phyloP scores from a whole-genome alignment of 768 basidiomycete genomes.

The Trametes maxima region DNA sequence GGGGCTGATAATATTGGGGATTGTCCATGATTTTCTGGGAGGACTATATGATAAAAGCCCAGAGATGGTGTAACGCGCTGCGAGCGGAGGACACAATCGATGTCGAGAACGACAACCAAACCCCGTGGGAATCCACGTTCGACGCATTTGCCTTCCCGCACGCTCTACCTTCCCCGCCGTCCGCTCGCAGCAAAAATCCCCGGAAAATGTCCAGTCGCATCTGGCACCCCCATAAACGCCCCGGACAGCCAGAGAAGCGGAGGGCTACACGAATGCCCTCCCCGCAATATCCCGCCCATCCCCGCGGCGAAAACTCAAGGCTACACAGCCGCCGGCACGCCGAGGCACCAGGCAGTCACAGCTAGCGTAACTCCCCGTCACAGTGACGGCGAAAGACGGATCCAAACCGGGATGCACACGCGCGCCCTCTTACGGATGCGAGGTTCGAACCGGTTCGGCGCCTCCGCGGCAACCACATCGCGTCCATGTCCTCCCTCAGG shows the following conservation, averaged over 20 bases:
- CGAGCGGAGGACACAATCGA: conserved; percentile 29
- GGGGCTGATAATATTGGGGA: conserved; percentile 79
- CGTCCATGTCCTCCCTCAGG: conserved; percentile 16
- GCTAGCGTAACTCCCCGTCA: background rate
- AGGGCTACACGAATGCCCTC: background rate
- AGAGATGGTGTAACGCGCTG: conserved; percentile 29
- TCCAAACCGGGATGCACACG: background rate
- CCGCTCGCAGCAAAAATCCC: conserved; percentile 1
- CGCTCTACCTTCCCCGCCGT: conserved; percentile 7
- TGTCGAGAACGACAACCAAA: conserved; percentile 30
- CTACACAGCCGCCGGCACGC: conserved; percentile 23
- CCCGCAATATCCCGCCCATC: background rate
- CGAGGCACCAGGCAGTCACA: conserved; percentile 1
- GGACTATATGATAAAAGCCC: conserved; percentile 25
- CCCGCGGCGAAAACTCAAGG: conserved; percentile 21
- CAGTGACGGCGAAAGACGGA: background rate
- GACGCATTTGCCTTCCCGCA: conserved; percentile 18
- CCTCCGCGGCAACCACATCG: conserved; percentile 17
- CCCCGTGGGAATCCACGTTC: conserved; percentile 27
- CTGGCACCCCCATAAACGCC: background rate
- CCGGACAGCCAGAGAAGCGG: background rate
- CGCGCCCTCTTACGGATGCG: background rate
- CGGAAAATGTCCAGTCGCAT: background rate
- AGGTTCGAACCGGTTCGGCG: conserved; percentile 26
- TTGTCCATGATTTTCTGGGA: conserved; percentile 53